A percentile compares a stretch with the other conserved stretches of the same genome.
phyloP scores from a whole-genome alignment of 768 basidiomycete species.

The Termitomyces sp. region DNA sequence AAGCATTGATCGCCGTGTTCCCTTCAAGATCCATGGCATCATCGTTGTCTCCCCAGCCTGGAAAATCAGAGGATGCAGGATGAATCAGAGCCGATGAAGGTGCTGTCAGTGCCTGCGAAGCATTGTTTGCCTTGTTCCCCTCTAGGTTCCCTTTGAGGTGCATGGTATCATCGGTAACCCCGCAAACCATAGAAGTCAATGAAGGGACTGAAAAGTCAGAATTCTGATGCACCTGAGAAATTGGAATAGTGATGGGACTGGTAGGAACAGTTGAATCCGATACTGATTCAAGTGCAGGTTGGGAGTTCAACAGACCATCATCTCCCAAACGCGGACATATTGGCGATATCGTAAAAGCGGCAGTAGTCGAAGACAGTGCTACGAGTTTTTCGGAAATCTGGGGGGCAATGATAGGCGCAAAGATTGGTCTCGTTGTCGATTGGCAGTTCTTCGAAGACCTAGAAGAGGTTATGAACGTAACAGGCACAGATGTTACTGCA shows the following conservation, averaged over 20 bases:
- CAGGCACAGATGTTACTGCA: not conserved
- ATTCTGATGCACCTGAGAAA: no score
- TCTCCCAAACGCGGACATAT: no score
- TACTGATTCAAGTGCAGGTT: no score
- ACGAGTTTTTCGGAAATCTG: no score
- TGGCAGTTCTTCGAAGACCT: not conserved
- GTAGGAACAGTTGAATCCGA: not conserved
- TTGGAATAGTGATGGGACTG: not conserved
- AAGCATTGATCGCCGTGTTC: not conserved
- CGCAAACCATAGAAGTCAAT: not conserved
- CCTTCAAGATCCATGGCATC: not conserved
- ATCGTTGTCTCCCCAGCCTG: not conserved
- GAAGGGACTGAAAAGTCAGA: not conserved
- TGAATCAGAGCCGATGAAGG: not conserved
- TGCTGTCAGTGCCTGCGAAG: not conserved
- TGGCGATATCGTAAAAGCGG: no score
- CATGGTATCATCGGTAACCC: not conserved
- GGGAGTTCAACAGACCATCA: no score
- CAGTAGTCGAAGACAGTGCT: no score
- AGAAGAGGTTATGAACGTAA: not conserved
- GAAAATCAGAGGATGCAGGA: not conserved
- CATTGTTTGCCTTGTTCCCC: not conserved
- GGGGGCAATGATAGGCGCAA: no score
- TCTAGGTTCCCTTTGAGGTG: not conserved
- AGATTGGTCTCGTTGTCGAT: not conserved